A percentile compares a stretch with the other conserved stretches of the same genome.
Conservation (phyloP, 306 rosid species). For the Corylus americana region DNA sequence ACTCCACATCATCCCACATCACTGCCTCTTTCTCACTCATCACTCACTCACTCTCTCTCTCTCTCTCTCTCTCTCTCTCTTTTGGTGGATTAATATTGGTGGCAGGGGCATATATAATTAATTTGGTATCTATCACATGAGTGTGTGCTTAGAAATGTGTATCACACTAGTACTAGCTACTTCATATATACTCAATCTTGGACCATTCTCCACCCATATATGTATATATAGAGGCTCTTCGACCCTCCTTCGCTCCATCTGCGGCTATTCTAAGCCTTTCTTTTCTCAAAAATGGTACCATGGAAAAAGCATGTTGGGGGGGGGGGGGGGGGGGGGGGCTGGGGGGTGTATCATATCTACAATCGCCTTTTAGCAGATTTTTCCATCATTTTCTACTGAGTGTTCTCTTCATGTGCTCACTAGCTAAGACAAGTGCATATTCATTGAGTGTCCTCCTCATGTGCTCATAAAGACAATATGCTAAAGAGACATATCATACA, state of each 20-base stretch:
- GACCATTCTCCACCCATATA: not conserved
- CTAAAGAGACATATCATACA: not conserved
- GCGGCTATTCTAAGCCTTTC: not conserved
- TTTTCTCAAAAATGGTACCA: not conserved
- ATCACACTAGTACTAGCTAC: not conserved
- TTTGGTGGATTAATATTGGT: not conserved
- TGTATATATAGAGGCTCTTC: not conserved
- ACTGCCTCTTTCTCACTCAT: not conserved
- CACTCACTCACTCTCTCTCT: too few relatives aligned
- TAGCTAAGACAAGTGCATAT: not conserved
- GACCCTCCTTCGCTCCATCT: not conserved
- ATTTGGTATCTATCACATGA: not conserved
- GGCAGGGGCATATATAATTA: not conserved
- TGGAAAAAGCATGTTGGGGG: not conserved
- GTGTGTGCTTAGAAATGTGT: not conserved
- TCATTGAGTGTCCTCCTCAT: not conserved
- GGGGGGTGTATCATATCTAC: not conserved
- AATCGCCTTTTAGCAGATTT: slow-evolving; percentile 15
- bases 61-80: too few relatives aligned
- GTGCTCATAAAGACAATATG: slow-evolving; percentile 9
- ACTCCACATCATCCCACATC: slow-evolving; percentile 9
- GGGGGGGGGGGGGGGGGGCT: not conserved
- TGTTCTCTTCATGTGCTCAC: slow-evolving; percentile 1
- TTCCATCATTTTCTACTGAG: slow-evolving; percentile 1
- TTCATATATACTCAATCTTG: not conserved